Evolutionary conservation across 2,329 filamentous ascomycete genomes (phyloP).

Genomic region (Fusarium torulosum): DNA sequence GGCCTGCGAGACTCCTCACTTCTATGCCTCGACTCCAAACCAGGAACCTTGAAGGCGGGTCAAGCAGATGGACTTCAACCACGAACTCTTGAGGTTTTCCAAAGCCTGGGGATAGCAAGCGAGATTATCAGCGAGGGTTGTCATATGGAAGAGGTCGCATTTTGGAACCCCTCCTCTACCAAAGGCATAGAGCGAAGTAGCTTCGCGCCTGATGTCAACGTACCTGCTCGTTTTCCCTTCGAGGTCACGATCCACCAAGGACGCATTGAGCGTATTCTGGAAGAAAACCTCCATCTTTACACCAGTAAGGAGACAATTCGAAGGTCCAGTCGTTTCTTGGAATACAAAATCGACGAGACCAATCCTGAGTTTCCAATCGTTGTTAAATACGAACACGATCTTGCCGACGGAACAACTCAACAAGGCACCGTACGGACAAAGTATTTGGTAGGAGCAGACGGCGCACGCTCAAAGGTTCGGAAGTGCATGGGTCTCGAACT

Average conservation of each 20-base stretch:
- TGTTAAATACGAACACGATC: constrained; percentile 4
- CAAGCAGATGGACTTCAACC: constrained; percentile 28
- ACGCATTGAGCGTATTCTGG: constrained; percentile 19
- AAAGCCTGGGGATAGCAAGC: constrained; percentile 19
- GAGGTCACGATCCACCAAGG: constrained; percentile 28
- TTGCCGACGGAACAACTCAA: neutral
- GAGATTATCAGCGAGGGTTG: constrained; percentile 24
- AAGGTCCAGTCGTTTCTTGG: constrained; percentile 13
- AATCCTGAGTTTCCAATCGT: constrained; percentile 1
- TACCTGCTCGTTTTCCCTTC: constrained; percentile 14
- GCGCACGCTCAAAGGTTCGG: constrained; percentile 11
- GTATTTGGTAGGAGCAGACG: constrained; percentile 16
- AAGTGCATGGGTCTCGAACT: constrained; percentile 29
- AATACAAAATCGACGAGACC: constrained; percentile 7
- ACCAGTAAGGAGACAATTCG: neutral
- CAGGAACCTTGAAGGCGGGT: constrained; percentile 10
- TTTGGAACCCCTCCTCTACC: constrained; percentile 13
- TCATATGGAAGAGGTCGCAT: constrained; percentile 28
- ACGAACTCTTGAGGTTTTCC: constrained; percentile 22
- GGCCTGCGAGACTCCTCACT: constrained; percentile 5
- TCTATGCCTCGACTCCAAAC: constrained; percentile 18
- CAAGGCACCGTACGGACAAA: constrained; percentile 11
- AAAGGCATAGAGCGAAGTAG: constrained; percentile 23
- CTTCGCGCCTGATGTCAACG: constrained; percentile 13
- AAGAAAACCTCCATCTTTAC: constrained; percentile 22